Percentiles rank a stretch among this genome's conserved stretches.
Evolutionary conservation across 148 eudicot species (phyloP).

Genomic region (Talinum fruticosum): DNA sequence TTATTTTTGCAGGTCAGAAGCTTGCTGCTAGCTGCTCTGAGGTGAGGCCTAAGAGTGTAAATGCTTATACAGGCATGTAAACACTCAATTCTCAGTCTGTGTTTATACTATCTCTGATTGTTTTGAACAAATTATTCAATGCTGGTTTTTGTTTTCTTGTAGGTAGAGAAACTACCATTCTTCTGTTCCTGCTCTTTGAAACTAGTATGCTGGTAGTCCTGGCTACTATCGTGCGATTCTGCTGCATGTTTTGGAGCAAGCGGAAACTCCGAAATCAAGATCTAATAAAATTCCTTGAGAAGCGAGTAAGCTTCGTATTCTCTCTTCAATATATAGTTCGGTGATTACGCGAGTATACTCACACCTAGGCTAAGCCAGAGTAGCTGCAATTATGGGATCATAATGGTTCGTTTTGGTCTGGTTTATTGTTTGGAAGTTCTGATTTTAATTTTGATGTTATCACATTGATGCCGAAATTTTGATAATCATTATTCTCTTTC

Average conservation of each 20-base stretch:
- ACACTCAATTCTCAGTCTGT: conserved; percentile 7
- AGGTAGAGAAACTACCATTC: conserved; percentile 71
- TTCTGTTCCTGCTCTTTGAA: conserved; percentile 66
- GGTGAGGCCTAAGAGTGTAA: conserved; percentile 40
- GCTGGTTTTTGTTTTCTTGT: conserved; percentile 15
- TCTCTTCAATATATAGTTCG: no score
- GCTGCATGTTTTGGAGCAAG: conserved; percentile 84
- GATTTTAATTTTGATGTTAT: background rate
- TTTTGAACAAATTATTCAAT: background rate
- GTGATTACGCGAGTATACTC: no score
- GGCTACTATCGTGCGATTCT: conserved; percentile 56
- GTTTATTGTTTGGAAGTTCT: background rate
- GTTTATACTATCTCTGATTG: background rate
- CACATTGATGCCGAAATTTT: background rate
- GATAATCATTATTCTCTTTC: conserved; percentile 12
- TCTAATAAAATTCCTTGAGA: conserved; percentile 77
- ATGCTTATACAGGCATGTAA: conserved; percentile 67
- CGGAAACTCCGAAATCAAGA: conserved; percentile 71
- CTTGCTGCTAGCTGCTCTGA: conserved; percentile 63
- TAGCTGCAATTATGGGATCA: background rate
- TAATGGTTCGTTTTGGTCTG: background rate
- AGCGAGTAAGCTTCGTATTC: conserved; percentile 52
- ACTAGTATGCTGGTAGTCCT: conserved; percentile 48
- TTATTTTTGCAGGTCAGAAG: conserved; percentile 53
- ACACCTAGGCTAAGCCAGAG: background rate